A percentile compares a stretch with the other conserved stretches of the same genome.
These are phyloP conservation scores for Craterostigma plantagineum DNA, from an alignment of 257 asterid species.

Conservation along the genomic window DNA sequence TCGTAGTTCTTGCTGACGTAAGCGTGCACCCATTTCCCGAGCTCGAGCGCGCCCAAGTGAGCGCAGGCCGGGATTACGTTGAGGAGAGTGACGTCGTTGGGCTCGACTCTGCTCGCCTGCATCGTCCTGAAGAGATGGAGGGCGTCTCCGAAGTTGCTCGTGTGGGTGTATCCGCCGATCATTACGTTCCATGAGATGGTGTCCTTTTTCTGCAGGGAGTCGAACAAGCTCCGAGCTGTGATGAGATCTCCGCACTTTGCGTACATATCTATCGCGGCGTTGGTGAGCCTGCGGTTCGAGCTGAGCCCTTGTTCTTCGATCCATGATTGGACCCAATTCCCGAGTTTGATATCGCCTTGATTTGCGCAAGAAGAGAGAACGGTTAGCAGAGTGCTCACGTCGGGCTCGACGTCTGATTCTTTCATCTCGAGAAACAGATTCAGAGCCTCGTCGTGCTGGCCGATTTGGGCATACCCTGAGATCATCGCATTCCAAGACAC, in stretches of 20 bases:
- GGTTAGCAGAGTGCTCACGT: slow-evolving; percentile 22
- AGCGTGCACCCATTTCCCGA: slow-evolving; percentile 28
- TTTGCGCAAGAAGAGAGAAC: slow-evolving; percentile 28
- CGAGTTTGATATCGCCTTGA: slow-evolving; percentile 12
- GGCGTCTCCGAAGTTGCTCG: slow-evolving; percentile 19
- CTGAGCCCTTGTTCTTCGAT: slow-evolving; percentile 16
- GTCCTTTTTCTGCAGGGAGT: slow-evolving; percentile 17
- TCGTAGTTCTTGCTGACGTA: slow-evolving; percentile 17
- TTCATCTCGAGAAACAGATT: slow-evolving; percentile 26
- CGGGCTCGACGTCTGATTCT: slow-evolving; percentile 13
- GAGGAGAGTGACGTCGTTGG: slow-evolving; percentile 27
- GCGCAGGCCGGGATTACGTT: slow-evolving; percentile 32
- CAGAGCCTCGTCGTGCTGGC: slow-evolving; percentile 18
- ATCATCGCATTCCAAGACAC: slow-evolving; percentile 39
- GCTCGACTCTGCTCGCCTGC: slow-evolving; percentile 13
- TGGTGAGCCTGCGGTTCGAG: slow-evolving; percentile 19
- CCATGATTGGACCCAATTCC: slow-evolving; percentile 20
- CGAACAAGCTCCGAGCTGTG: slow-evolving; percentile 16
- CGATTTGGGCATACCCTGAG: slow-evolving; percentile 23
- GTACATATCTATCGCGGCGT: slow-evolving; percentile 35
- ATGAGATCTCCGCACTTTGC: slow-evolving; percentile 30
- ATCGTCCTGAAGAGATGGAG: slow-evolving; percentile 15
- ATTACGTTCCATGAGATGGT: slow-evolving; percentile 31
- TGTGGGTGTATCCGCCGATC: slow-evolving; percentile 30
- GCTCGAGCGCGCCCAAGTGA: slow-evolving; percentile 25